phyloP scores from a whole-genome alignment of 1,284 basidiomycete species.

The Coniferiporia sulphurascens region DNA sequence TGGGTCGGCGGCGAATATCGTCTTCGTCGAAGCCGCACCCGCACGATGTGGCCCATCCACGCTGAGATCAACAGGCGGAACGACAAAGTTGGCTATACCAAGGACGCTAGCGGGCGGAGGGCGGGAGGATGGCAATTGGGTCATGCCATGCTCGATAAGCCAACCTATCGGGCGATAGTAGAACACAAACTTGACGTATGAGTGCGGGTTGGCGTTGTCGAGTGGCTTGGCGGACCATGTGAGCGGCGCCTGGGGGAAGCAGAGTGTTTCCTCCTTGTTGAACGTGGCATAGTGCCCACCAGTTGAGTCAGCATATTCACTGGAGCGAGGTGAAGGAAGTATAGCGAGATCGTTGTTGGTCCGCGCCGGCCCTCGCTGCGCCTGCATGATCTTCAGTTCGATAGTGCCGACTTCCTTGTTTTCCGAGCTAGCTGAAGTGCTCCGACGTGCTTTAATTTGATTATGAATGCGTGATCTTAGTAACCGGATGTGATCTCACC shows the following conservation, averaged over 20 bases:
- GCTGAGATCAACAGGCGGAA: neutral
- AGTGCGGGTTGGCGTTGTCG: neutral
- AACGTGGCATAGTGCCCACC: conserved; percentile 1
- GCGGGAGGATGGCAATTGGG: neutral
- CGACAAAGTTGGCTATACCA: neutral
- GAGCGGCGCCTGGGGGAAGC: neutral
- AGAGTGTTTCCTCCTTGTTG: neutral
- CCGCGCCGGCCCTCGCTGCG: conserved; percentile 28
- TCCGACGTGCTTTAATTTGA: neutral
- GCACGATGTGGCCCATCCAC: neutral
- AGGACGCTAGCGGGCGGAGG: neutral
- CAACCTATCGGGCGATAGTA: conserved; percentile 5
- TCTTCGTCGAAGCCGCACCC: neutral
- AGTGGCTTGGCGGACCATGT: conserved; percentile 1
- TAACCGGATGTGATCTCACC: conserved; percentile 20
- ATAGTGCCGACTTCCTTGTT: conserved; percentile 47
- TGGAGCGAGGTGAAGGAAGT: neutral
- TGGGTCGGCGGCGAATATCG: neutral
- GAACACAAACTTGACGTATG: conserved; percentile 15
- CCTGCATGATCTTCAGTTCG: conserved; percentile 47
- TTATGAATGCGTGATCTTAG: neutral
- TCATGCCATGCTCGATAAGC: conserved; percentile 1
- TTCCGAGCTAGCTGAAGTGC: conserved; percentile 1
- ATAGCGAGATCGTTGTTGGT: conserved; percentile 34
- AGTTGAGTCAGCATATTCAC: neutral